Evolutionary conservation across 73 alveolate genomes (phyloP).

Genomic region (Symbiodinium natans): DNA sequence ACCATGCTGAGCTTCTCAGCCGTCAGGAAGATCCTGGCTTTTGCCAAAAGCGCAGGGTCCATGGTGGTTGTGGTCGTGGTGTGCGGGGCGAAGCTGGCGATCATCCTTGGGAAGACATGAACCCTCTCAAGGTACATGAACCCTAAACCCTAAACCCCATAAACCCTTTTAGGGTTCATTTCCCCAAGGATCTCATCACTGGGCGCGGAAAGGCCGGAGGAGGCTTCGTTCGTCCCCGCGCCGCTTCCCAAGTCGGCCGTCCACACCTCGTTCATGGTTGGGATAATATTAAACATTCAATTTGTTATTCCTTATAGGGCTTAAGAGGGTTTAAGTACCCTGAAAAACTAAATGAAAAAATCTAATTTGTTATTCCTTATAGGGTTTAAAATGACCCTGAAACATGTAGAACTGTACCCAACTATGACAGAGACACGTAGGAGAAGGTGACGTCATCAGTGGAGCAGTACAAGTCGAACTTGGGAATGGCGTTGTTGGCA

Average conservation of each 20-base stretch:
- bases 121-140: too few species aligned
- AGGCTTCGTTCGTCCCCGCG: constrained; percentile 31
- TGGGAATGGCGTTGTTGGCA: constrained; percentile 61
- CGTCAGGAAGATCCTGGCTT: constrained; percentile 51
- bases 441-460: background rate
- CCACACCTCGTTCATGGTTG: constrained; percentile 40
- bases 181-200: too few species aligned
- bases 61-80: constrained; percentile 44
- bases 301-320: too few species aligned
- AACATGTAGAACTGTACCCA: too few species aligned
- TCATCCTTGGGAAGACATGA: too few species aligned
- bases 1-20: constrained; percentile 11
- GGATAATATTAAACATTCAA: too few species aligned
- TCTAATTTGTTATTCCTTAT: too few species aligned
- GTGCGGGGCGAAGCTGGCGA: background rate
- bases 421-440: constrained; percentile 18
- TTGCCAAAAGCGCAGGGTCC: constrained; percentile 27
- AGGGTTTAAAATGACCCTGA: too few species aligned
- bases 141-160: too few species aligned
- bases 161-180: too few species aligned
- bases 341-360: constrained; percentile 36
- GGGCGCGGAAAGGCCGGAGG: constrained; percentile 51
- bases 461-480: constrained; percentile 47
- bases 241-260: constrained; percentile 42
- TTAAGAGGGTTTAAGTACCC: background rate